Conservation (phyloP, 305 asterid genomes). For the Solanum hybrid region DNA sequence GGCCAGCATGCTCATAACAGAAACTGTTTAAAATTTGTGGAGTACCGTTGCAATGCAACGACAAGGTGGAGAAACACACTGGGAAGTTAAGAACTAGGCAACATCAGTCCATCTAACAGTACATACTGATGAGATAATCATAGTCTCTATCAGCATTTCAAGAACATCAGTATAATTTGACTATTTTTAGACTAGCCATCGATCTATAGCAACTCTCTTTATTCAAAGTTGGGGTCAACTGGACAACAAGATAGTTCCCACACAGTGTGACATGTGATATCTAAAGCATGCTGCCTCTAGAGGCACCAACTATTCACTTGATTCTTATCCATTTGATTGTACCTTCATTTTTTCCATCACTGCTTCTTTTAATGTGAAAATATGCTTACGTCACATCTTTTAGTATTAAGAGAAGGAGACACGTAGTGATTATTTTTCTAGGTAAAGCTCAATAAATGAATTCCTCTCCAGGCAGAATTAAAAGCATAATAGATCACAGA, state of each 20-base stretch:
- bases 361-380: neutral
- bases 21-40: neutral
- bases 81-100: neutral
- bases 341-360: too few species aligned
- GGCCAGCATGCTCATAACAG: neutral
- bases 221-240: neutral
- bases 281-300: neutral
- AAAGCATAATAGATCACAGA: neutral
- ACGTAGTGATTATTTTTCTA: neutral
- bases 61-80: neutral
- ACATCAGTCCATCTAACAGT: neutral
- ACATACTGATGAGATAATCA: neutral
- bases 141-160: neutral
- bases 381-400: neutral
- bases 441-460: neutral
- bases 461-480: neutral
- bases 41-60: neutral
- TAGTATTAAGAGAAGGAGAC: neutral
- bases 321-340: neutral
- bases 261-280: neutral
- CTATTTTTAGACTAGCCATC: neutral
- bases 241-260: neutral
- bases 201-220: neutral
- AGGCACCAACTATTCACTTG: neutral
- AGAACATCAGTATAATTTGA: neutral